Conservation (phyloP, 768 basidiomycete species). For the Boletus pseudopeckii region DNA sequence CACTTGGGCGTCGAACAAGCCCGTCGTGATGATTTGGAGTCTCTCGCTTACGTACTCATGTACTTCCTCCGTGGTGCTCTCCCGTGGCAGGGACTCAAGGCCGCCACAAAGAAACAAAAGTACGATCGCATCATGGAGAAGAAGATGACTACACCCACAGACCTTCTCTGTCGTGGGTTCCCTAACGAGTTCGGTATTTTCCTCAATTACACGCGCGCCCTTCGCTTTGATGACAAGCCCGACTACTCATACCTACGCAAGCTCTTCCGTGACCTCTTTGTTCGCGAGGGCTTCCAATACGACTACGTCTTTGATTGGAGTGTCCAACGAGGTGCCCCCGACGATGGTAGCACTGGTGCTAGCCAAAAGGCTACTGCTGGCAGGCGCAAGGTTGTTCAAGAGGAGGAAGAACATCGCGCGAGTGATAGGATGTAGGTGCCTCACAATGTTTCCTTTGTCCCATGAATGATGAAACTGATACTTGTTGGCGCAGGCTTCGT, state of each 20-base stretch:
- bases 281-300: constrained; percentile 97
- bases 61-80: constrained; percentile 99
- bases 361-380: constrained; percentile 61
- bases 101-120: constrained; percentile 99
- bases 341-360: constrained; percentile 57
- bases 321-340: constrained; percentile 72
- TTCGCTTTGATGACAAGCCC: constrained; percentile 99
- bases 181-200: constrained; percentile 99
- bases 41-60: constrained; percentile 98
- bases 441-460: constrained; percentile 16
- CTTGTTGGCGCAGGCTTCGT: constrained; percentile 57
- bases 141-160: constrained; percentile 99
- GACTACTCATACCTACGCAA: constrained; percentile 99
- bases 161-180: constrained; percentile 97
- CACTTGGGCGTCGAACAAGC: constrained; percentile 98
- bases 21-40: constrained; percentile 96
- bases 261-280: constrained; percentile 97
- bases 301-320: constrained; percentile 99
- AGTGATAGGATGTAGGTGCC: constrained; percentile 77
- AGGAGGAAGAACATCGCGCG: constrained; percentile 78
- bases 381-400: constrained; percentile 78
- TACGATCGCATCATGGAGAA: constrained; percentile 99
- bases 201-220: constrained; percentile 97
- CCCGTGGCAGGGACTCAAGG: constrained; percentile 99
- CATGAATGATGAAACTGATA: constrained; percentile 14